A percentile compares a stretch with the other conserved stretches of the same genome.
phyloP scores from a whole-genome alignment of 768 basidiomycete species.

The Rhizopogon vesiculosus region DNA sequence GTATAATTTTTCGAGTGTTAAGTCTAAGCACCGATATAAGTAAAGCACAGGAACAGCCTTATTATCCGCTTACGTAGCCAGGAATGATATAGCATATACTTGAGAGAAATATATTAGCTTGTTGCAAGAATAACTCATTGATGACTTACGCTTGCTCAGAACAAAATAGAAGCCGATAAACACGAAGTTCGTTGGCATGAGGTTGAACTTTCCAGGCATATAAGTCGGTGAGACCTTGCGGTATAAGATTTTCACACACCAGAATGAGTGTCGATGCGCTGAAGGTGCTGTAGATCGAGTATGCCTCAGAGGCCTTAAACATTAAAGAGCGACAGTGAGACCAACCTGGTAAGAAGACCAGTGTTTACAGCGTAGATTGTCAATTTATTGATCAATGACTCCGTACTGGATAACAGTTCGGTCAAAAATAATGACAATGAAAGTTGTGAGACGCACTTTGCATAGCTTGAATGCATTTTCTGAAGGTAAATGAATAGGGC shows the following conservation, averaged over 20 bases:
- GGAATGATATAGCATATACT: slow-evolving; percentile 66
- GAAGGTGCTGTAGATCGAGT: slow-evolving; percentile 12
- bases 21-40: slow-evolving; percentile 34
- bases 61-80: slow-evolving; percentile 48
- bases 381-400: slow-evolving; percentile 52
- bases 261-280: slow-evolving; percentile 48
- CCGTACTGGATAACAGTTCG: slow-evolving; percentile 31
- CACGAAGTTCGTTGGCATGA: slow-evolving; percentile 49
- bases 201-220: slow-evolving; percentile 41
- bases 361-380: slow-evolving; percentile 62
- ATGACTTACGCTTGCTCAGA: slow-evolving; percentile 54
- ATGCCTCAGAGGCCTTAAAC: neutral
- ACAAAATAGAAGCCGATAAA: slow-evolving; percentile 62
- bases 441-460: slow-evolving; percentile 27
- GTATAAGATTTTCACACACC: slow-evolving; percentile 30
- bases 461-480: slow-evolving; percentile 45
- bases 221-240: neutral
- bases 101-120: slow-evolving; percentile 2
- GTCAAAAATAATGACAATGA: slow-evolving; percentile 1
- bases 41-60: neutral
- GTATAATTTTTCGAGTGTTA: slow-evolving; percentile 53
- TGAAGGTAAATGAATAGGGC: slow-evolving; percentile 53
- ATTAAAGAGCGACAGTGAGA: neutral
- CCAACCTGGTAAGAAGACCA: slow-evolving; percentile 56
- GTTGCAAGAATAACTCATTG: neutral